Percentiles rank a stretch among this genome's conserved stretches.
These are phyloP conservation scores for Gracilariopsis chorda DNA, from an alignment of 23 red algal species.

Conservation along the genomic window DNA sequence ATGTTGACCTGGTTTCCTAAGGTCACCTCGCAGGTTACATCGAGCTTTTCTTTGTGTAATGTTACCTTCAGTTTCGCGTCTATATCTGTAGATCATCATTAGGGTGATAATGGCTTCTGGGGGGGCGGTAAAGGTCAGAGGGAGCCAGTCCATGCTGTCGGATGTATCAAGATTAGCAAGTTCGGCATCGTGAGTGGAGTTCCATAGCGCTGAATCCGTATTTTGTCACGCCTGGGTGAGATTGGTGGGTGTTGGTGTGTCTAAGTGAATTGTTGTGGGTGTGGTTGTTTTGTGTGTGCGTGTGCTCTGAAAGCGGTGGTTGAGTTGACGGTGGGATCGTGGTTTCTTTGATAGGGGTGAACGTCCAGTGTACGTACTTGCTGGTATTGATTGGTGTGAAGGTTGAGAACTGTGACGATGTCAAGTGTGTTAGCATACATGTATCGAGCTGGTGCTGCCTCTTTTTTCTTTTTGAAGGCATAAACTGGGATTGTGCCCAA, in stretches of 20 bases:
- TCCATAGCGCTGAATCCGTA: not conserved
- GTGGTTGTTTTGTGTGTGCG: too few relatives aligned
- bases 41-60: conserved; percentile 11
- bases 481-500: too few relatives aligned
- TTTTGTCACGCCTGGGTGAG: not conserved
- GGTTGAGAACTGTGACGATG: too few relatives aligned
- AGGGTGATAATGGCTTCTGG: not conserved
- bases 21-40: conserved; percentile 16
- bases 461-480: too few relatives aligned
- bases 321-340: too few relatives aligned
- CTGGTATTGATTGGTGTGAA: too few relatives aligned
- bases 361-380: too few relatives aligned
- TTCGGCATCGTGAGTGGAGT: not conserved
- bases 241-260: not conserved
- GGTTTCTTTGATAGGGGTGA: too few relatives aligned
- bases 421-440: too few relatives aligned
- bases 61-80: not conserved
- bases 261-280: not conserved
- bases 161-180: not conserved
- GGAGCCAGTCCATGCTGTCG: not conserved
- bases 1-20: conserved; percentile 27
- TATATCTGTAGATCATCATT: not conserved
- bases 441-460: too few relatives aligned
- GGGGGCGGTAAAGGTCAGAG: not conserved
- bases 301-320: too few relatives aligned